Evolutionary conservation across 129 eudicot genomes (phyloP).

Genomic region (Chrysanthemum lavandulifolium): DNA sequence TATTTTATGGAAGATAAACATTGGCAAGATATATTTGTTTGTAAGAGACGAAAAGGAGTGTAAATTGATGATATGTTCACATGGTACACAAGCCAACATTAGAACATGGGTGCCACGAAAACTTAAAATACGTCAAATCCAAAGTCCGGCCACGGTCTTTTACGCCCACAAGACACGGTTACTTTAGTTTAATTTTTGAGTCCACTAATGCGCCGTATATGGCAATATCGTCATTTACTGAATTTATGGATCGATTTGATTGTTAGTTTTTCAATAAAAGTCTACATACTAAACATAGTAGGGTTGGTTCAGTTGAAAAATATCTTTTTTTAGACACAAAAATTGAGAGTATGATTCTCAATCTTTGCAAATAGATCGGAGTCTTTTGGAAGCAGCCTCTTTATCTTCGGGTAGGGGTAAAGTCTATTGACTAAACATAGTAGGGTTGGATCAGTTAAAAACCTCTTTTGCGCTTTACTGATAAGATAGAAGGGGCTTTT

Average conservation of each 20-base stretch:
- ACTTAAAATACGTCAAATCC: constrained; percentile 16
- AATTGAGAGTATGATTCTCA: too few relatives aligned
- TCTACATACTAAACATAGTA: neutral
- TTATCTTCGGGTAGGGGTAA: too few relatives aligned
- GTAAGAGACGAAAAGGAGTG: neutral
- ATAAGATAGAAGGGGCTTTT: too few relatives aligned
- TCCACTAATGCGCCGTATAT: constrained; percentile 16
- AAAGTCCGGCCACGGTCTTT: constrained; percentile 3
- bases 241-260: neutral
- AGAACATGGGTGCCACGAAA: constrained; percentile 5
- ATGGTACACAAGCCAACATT: constrained; percentile 3
- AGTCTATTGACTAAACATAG: too few relatives aligned
- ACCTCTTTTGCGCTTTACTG: too few relatives aligned
- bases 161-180: constrained; percentile 10
- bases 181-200: constrained; percentile 18
- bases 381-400: too few relatives aligned
- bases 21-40: neutral
- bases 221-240: constrained; percentile 23
- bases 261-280: neutral
- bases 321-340: too few relatives aligned
- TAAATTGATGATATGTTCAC: neutral
- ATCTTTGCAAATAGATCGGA: too few relatives aligned
- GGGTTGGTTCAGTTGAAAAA: too few relatives aligned
- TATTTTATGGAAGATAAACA: too few relatives aligned
- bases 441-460: too few relatives aligned